Conservation (phyloP, 2,329 filamentous ascomycete genomes). For the Aspergillus amoenus region DNA sequence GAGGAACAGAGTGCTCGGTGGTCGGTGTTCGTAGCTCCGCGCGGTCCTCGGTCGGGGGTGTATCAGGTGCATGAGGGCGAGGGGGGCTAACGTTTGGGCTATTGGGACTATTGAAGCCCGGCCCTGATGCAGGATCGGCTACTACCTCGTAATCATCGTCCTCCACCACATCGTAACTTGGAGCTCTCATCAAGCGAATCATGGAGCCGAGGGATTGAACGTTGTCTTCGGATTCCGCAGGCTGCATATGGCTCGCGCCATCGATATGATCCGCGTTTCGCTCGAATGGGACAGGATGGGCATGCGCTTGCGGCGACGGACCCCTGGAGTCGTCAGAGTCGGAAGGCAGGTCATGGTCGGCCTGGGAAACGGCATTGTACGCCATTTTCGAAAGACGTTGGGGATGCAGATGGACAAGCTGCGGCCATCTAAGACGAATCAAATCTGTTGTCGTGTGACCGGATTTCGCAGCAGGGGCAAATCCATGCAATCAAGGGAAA, state of each 20-base stretch:
- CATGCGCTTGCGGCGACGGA: constrained; percentile 27
- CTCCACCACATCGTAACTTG: constrained; percentile 48
- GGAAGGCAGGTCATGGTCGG: constrained; percentile 40
- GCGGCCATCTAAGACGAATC: constrained; percentile 14
- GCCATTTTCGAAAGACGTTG: constrained; percentile 33
- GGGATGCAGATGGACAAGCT: constrained; percentile 1
- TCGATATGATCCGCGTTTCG: constrained; percentile 34
- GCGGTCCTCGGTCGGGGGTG: constrained; percentile 11
- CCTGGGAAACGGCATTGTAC: constrained; percentile 45
- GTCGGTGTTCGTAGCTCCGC: constrained; percentile 36
- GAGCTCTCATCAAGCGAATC: constrained; percentile 38
- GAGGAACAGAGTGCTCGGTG: constrained; percentile 42
- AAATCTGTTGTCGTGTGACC: constrained; percentile 10
- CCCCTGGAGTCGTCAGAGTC: constrained; percentile 35
- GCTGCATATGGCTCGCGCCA: constrained; percentile 26
- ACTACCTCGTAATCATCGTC: constrained; percentile 46
- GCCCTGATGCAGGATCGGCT: constrained; percentile 27
- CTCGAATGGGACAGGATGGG: constrained; percentile 26
- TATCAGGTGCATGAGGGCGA: constrained; percentile 30
- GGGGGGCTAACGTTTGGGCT: constrained; percentile 20
- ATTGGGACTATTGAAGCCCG: constrained; percentile 21
- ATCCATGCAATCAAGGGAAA: background rate
- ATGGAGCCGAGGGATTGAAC: constrained; percentile 31
- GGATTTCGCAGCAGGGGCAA: background rate
- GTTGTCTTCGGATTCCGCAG: constrained; percentile 26